phyloP scores from a whole-genome alignment of 495 filamentous ascomycete genomes.

The Jackrogersella multiformis region DNA sequence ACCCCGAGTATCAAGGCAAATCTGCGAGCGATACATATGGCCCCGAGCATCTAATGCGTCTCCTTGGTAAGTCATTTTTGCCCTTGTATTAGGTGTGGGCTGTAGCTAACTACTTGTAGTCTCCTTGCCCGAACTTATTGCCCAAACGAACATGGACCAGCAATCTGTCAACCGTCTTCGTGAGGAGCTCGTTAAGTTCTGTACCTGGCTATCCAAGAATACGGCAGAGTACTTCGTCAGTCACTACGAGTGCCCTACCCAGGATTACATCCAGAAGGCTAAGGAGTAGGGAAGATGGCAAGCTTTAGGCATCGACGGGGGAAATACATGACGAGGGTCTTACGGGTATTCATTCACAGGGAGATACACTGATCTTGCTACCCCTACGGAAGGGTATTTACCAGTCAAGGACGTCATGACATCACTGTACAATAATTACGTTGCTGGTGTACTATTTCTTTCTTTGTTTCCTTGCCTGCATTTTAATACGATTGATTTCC shows the following conservation, averaged over 20 bases:
- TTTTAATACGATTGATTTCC: neutral
- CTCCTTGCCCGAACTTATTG: slow-evolving; percentile 89
- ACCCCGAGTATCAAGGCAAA: slow-evolving; percentile 70
- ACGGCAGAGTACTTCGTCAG: slow-evolving; percentile 76
- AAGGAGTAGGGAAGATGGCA: slow-evolving; percentile 35
- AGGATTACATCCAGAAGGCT: slow-evolving; percentile 61
- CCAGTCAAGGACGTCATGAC: neutral
- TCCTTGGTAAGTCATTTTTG: slow-evolving; percentile 75
- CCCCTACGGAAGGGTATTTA: neutral
- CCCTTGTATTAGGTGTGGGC: neutral
- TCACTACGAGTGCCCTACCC: slow-evolving; percentile 72
- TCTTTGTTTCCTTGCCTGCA: neutral
- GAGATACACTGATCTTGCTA: neutral
- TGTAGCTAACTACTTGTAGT: slow-evolving; percentile 62
- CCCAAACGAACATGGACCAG: slow-evolving; percentile 96
- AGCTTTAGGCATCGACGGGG: neutral
- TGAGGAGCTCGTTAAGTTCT: slow-evolving; percentile 85
- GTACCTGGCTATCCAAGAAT: slow-evolving; percentile 80
- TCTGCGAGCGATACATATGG: slow-evolving; percentile 83
- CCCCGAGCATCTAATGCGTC: slow-evolving; percentile 85
- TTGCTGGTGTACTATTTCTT: neutral
- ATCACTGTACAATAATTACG: neutral
- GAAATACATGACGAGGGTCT: neutral
- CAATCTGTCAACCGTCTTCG: slow-evolving; percentile 86
- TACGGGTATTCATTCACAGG: too few species aligned